Conservation (phyloP, 2,329 filamentous ascomycete species). For the Ophiocordyceps camponoti-leonardi region DNA sequence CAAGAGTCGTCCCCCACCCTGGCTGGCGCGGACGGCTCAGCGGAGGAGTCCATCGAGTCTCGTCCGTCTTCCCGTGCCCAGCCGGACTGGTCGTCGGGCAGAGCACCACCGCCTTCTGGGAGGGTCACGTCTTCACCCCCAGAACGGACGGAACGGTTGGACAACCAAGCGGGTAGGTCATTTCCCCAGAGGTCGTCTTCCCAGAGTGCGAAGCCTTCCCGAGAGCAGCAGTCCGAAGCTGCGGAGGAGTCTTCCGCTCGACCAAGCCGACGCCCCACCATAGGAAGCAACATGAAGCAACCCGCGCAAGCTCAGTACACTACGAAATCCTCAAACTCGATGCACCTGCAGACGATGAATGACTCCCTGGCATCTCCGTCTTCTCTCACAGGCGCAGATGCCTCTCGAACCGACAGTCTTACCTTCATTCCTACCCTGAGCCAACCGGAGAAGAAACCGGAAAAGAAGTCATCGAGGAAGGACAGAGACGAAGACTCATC, state of each 20-base stretch:
- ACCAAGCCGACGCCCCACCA: conserved; percentile 13
- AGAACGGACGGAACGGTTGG: conserved; percentile 10
- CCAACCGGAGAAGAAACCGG: conserved; percentile 53
- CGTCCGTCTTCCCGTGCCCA: conserved; percentile 6
- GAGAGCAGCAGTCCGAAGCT: conserved; percentile 9
- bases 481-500: conserved; percentile 49
- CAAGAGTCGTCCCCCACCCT: conserved; percentile 25
- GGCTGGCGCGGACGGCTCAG: conserved; percentile 24
- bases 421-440: conserved; percentile 62
- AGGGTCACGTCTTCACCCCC: conserved; percentile 40
- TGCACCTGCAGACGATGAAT: conserved; percentile 8
- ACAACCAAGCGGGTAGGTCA: conserved; percentile 9
- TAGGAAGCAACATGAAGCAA: conserved; percentile 1
- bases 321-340: conserved; percentile 1
- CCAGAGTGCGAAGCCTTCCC: conserved; percentile 23
- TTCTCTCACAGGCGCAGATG: conserved; percentile 51
- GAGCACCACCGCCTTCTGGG: conserved; percentile 14
- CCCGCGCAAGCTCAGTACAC: conserved; percentile 3
- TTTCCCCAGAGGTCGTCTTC: conserved; percentile 39
- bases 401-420: conserved; percentile 53
- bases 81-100: conserved; percentile 16
- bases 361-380: conserved; percentile 27
- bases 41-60: conserved; percentile 15
- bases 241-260: conserved; percentile 28
- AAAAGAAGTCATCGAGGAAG: conserved; percentile 62